Base-by-base conservation (phyloP, 2,329 filamentous ascomycete species). In the Fusarium caatingaense region DNA sequence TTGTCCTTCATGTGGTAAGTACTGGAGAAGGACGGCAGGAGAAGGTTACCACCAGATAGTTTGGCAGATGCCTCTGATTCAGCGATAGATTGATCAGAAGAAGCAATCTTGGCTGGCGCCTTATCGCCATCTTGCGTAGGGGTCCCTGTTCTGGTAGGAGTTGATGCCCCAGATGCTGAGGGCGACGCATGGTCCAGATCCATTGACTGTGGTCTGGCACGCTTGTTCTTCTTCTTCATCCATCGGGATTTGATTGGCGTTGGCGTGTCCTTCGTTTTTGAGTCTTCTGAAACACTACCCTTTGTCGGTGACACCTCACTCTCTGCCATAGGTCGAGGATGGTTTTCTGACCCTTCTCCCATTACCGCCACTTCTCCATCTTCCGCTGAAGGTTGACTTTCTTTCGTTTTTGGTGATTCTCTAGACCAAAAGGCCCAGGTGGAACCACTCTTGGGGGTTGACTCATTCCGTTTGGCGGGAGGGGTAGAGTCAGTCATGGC, bases 351-450 rank as follows among this genome's bases (percentile, higher is more conserved):
- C 49, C 85, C 78, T 77, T 89, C 82, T 34, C 87, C 82, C 66
- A 87, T 83, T 53, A 91, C 83, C 6, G 88, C 89, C 47, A 91
- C 80, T 73, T 86, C 83, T 25, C 83, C 88, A 69, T 78, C 75
- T 73, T 84, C 87, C 37, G 75, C 81, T 4, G 66, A 60, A 4
- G 75, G 34, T 13, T 75, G 57, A 50, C 80, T 81, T 1, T 73
- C 76, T 6, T 73, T 73, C 12, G 78, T 71, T 42, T 79, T 82
- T 10, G 81, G 77, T 3, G 83, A 79, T 69, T 91, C 89, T 47
- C 85, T 87, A 16, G 90, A 93, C 92, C 92, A 95, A 71, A 95
- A 94, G 0, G 91, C 92, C 92, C 92, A 95, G 0, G 90, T 92
- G 1, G 92, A 91, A 15, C 87, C 87, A 20, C 84, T 82, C 18